These are phyloP conservation scores for Pythium aquatile DNA, from an alignment of 352 stramenopile species.

Conservation along the genomic window DNA sequence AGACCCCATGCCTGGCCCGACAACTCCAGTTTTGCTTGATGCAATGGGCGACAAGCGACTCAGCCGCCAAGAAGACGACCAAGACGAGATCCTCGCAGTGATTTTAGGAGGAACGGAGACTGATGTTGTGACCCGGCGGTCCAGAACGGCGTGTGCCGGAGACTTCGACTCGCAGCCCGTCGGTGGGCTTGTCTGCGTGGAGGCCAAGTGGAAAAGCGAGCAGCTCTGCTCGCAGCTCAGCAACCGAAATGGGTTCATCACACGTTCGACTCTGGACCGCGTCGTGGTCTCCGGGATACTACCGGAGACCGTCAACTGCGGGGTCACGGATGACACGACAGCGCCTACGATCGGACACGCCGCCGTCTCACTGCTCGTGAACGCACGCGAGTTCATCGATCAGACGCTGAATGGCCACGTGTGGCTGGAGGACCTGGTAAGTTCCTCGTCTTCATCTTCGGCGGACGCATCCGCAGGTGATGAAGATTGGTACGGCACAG, in stretches of 20 bases:
- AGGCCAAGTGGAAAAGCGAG: not conserved
- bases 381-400: conserved; percentile 23
- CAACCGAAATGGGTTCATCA: not conserved
- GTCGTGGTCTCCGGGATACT: conserved; percentile 8
- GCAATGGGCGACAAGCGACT: not conserved
- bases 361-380: conserved; percentile 6
- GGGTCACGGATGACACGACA: not conserved
- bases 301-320: not conserved
- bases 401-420: conserved; percentile 1
- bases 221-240: not conserved
- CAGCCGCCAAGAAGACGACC: not conserved
- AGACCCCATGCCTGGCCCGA: not conserved
- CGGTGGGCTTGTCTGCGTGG: conserved; percentile 1
- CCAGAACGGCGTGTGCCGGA: not conserved
- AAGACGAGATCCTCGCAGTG: not conserved
- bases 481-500: not conserved
- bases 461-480: not conserved
- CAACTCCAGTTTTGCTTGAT: conserved; percentile 8
- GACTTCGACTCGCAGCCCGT: not conserved
- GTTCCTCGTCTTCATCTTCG: not conserved
- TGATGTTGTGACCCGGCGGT: not conserved
- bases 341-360: not conserved
- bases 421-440: not conserved
- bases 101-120: not conserved
- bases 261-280: not conserved